These are phyloP conservation scores for Nidularia pulvinata DNA, from an alignment of 768 basidiomycete species.

Conservation along the genomic window DNA sequence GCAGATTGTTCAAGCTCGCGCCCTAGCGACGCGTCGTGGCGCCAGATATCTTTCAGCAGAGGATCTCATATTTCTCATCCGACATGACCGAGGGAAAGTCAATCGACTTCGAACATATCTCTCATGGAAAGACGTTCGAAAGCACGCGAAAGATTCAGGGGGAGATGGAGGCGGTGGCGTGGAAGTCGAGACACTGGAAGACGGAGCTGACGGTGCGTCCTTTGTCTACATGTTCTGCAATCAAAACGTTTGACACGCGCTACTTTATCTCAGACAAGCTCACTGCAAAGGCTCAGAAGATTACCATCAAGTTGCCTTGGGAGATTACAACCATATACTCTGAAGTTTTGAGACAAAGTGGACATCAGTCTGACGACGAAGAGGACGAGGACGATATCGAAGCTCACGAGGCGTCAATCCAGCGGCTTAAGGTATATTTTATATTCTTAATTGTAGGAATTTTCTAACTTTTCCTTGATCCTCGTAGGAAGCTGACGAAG, in stretches of 20 bases:
- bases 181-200: constrained; percentile 83
- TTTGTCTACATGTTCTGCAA: neutral
- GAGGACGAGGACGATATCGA: constrained; percentile 97
- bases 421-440: constrained; percentile 66
- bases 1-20: constrained; percentile 89
- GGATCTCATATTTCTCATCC: constrained; percentile 95
- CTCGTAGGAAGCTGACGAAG: constrained; percentile 87
- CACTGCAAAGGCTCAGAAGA: constrained; percentile 85
- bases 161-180: constrained; percentile 80
- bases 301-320: constrained; percentile 96
- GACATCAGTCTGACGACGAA: constrained; percentile 89
- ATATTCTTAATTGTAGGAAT: neutral
- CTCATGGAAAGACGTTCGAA: constrained; percentile 97
- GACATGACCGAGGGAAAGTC: constrained; percentile 92
- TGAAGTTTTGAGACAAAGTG: constrained; percentile 74
- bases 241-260: neutral
- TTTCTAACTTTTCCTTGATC: neutral
- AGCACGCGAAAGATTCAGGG: constrained; percentile 90
- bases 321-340: constrained; percentile 92
- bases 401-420: constrained; percentile 93
- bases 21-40: constrained; percentile 77
- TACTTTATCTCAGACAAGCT: constrained; percentile 58
- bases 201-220: constrained; percentile 72
- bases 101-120: constrained; percentile 92
- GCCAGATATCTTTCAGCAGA: constrained; percentile 89